Evolutionary conservation across 345 rosid species (phyloP).

Genomic region (Isatis tinctoria): DNA sequence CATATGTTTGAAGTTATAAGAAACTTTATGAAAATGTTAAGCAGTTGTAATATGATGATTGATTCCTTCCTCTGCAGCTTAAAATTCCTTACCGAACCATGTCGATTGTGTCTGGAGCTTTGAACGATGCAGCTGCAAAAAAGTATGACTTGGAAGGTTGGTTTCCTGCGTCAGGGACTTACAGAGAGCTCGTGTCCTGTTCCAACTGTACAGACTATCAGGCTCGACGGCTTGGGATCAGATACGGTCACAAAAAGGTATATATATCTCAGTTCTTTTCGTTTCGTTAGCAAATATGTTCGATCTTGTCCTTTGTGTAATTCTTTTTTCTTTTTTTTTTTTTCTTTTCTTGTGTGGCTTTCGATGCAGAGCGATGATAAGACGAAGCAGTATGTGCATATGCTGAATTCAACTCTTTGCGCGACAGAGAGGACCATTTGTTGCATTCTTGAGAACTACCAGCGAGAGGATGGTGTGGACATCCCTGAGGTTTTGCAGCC

Average conservation of each 20-base stretch:
- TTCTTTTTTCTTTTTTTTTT: constrained; percentile 25
- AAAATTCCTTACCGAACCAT: constrained; percentile 73
- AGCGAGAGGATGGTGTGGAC: constrained; percentile 77
- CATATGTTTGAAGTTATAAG: background rate
- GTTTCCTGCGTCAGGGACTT: constrained; percentile 84
- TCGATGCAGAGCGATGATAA: constrained; percentile 69
- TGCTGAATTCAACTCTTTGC: constrained; percentile 86
- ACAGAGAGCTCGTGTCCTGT: constrained; percentile 44
- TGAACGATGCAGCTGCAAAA: constrained; percentile 94
- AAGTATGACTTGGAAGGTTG: constrained; percentile 93
- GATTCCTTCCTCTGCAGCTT: constrained; percentile 55
- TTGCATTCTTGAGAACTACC: constrained; percentile 87
- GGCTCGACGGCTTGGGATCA: constrained; percentile 79
- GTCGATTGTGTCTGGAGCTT: constrained; percentile 84
- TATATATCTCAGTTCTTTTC: background rate
- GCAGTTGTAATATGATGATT: background rate
- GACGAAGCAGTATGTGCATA: constrained; percentile 75
- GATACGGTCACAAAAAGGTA: constrained; percentile 97
- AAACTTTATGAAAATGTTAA: background rate
- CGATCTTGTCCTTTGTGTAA: background rate
- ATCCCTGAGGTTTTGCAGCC: constrained; percentile 61
- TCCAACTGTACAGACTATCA: constrained; percentile 94
- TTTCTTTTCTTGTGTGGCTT: too few species aligned
- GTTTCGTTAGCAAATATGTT: background rate
- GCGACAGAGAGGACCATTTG: constrained; percentile 96